Evolutionary conservation across 1,139 yeast species (phyloP).

Genomic region (Blastobotrys serpentis): DNA sequence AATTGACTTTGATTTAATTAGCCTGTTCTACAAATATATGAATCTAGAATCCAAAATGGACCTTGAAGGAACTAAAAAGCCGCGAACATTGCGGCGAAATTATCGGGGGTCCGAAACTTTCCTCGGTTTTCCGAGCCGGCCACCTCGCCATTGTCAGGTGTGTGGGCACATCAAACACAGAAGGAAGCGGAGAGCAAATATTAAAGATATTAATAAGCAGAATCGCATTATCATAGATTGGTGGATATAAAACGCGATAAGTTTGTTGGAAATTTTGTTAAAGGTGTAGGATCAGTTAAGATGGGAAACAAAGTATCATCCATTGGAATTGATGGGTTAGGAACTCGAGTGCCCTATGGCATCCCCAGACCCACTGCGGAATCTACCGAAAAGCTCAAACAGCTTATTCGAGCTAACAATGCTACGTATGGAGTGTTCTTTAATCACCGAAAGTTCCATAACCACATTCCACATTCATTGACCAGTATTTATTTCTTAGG

Average conservation of each 20-base stretch:
- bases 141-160: no score
- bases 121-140: no score
- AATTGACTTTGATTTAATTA: no score
- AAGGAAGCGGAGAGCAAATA: background rate
- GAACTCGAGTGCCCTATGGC: slow-evolving; percentile 18
- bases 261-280: no score
- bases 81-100: no score
- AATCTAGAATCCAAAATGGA: no score
- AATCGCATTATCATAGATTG: background rate
- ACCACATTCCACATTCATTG: slow-evolving; percentile 35
- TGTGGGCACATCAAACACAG: no score
- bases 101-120: no score
- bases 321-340: slow-evolving; percentile 22
- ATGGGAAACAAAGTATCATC: slow-evolving; percentile 4
- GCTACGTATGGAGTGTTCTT: slow-evolving; percentile 32
- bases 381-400: slow-evolving; percentile 26
- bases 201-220: background rate
- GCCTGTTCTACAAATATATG: no score
- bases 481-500: slow-evolving; percentile 28
- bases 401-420: slow-evolving; percentile 35
- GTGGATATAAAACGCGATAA: background rate
- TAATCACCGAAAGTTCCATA: slow-evolving; percentile 34
- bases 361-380: slow-evolving; percentile 25
- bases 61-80: no score
- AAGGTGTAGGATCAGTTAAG: no score